Evolutionary conservation across 2,329 filamentous ascomycete genomes (phyloP).

Genomic region (Trichoderma endophyticum): DNA sequence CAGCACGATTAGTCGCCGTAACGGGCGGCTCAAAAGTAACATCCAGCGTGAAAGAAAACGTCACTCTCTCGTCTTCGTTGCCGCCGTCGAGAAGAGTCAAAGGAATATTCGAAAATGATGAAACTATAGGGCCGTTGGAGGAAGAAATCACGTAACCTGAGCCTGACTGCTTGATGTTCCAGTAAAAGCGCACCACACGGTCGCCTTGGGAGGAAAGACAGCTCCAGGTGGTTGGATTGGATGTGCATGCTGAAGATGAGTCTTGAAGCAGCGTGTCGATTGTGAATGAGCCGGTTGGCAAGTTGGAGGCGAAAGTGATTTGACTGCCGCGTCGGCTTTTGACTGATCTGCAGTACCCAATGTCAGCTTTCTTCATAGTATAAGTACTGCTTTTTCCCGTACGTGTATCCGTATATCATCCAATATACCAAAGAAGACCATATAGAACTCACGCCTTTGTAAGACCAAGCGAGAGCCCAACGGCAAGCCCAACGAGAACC

Average conservation of each 20-base stretch:
- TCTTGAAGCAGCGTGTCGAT: conserved; percentile 57
- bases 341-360: background rate
- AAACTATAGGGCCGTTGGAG: conserved; percentile 52
- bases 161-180: conserved; percentile 51
- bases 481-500: conserved; percentile 36
- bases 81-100: conserved; percentile 49
- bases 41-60: conserved; percentile 52
- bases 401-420: background rate
- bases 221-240: conserved; percentile 56
- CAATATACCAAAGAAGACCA: background rate
- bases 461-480: conserved; percentile 41
- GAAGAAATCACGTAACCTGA: conserved; percentile 53
- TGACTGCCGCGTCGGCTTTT: background rate
- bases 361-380: background rate
- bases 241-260: conserved; percentile 54
- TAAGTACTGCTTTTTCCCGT: background rate
- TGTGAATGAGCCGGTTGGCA: conserved; percentile 62
- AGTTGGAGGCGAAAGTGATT: conserved; percentile 27
- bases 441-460: conserved; percentile 33
- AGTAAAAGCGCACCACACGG: conserved; percentile 54
- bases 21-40: conserved; percentile 52
- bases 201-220: conserved; percentile 55
- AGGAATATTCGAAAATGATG: conserved; percentile 51
- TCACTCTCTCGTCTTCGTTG: conserved; percentile 51
- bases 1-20: conserved; percentile 40